Evolutionary conservation across 495 filamentous ascomycete species (phyloP).

Genomic region (Tuber aestivum): DNA sequence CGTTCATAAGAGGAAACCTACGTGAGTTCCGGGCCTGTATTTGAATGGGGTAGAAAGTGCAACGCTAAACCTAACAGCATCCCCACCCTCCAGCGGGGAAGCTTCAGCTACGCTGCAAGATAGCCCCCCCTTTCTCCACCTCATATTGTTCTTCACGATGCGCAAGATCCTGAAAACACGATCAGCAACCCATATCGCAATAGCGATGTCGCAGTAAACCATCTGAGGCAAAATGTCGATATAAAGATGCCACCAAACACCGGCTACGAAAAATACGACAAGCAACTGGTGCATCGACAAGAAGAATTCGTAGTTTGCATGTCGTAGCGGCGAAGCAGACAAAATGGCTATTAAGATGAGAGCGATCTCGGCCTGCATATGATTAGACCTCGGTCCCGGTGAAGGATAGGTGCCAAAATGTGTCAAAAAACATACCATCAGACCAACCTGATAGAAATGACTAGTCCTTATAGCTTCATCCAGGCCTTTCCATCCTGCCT

Average conservation of each 20-base stretch:
- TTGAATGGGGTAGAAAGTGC: conserved; percentile 68
- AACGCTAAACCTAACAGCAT: conserved; percentile 65
- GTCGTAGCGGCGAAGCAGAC: conserved; percentile 70
- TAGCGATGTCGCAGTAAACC: conserved; percentile 59
- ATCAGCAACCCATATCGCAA: conserved; percentile 73
- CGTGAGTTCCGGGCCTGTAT: conserved; percentile 78
- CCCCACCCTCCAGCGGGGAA: conserved; percentile 74
- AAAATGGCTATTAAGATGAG: conserved; percentile 56
- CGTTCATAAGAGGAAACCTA: conserved; percentile 28
- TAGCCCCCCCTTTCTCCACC: conserved; percentile 62
- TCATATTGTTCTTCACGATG: conserved; percentile 51
- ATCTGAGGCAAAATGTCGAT: conserved; percentile 58
- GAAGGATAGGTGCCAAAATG: not conserved
- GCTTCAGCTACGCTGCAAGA: conserved; percentile 52
- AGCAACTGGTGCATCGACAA: conserved; percentile 72
- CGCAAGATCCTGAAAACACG: conserved; percentile 61
- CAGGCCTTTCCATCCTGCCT: conserved; percentile 59
- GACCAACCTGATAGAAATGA: conserved; percentile 55
- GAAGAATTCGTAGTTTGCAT: conserved; percentile 96
- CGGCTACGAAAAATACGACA: conserved; percentile 57
- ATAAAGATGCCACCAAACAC: conserved; percentile 65
- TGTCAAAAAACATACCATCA: conserved; percentile 48
- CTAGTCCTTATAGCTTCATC: conserved; percentile 47
- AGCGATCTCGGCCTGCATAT: conserved; percentile 47
- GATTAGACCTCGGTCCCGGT: not conserved